Conservation (phyloP, 805 yeast species). For the Saccharomycopsis sp. region DNA sequence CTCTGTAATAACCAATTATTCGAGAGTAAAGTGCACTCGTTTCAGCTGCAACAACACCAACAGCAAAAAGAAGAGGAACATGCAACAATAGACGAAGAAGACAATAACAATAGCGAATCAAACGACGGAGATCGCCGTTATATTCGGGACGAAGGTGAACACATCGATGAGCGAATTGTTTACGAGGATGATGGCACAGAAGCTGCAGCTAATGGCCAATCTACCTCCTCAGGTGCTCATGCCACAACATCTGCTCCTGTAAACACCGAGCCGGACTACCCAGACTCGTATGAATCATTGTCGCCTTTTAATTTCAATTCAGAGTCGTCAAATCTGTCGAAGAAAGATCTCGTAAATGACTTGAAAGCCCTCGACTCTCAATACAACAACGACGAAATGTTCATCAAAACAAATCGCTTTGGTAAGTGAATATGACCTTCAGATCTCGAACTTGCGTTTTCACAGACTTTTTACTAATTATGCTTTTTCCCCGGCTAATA, state of each 20-base stretch:
- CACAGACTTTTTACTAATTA: neutral
- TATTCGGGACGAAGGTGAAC: neutral
- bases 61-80: neutral
- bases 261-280: neutral
- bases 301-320: neutral
- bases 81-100: neutral
- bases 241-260: neutral
- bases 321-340: constrained; percentile 3
- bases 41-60: neutral
- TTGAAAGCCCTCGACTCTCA: constrained; percentile 30
- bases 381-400: neutral
- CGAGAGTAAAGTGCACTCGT: neutral
- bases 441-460: constrained; percentile 3
- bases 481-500: neutral
- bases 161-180: neutral
- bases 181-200: neutral
- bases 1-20: constrained; percentile 48
- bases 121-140: neutral
- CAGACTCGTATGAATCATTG: neutral
- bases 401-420: neutral
- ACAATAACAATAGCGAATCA: neutral
- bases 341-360: constrained; percentile 23
- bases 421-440: constrained; percentile 15
- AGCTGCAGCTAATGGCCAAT: neutral
- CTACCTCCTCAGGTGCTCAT: neutral